Conservation (phyloP, 2,329 filamentous ascomycete genomes). For the Raffaelea ambrosiae region DNA sequence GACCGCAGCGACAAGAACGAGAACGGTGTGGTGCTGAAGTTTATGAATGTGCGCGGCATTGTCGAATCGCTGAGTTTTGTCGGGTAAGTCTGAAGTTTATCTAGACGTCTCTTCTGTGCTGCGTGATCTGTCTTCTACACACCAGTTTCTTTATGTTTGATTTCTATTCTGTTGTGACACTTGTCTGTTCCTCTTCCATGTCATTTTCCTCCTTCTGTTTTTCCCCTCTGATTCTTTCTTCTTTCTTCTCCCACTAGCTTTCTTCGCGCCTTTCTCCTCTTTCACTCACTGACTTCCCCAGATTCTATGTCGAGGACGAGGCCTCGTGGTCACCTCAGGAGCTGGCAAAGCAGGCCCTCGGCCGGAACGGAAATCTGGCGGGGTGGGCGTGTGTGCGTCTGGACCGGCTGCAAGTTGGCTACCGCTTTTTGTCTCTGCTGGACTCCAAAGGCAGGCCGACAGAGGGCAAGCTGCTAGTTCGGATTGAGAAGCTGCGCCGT, state of each 20-base stretch:
- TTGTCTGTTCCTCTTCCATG: too few relatives aligned
- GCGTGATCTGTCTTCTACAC: constrained; percentile 21
- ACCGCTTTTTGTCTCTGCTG: constrained; percentile 44
- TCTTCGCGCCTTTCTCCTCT: constrained; percentile 2
- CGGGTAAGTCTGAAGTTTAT: constrained; percentile 56
- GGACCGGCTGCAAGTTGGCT: constrained; percentile 46
- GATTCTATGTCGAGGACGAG: constrained; percentile 47
- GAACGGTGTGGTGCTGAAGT: constrained; percentile 45
- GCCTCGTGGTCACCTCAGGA: constrained; percentile 15
- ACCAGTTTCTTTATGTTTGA: too few relatives aligned
- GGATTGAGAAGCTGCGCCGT: constrained; percentile 37
- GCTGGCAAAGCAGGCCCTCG: constrained; percentile 6
- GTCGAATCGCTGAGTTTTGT: constrained; percentile 65
- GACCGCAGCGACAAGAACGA: neutral
- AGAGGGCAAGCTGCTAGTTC: constrained; percentile 41
- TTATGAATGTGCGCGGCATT: constrained; percentile 48
- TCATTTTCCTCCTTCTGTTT: too few relatives aligned
- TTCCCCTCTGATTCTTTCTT: too few relatives aligned
- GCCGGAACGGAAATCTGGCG: constrained; percentile 22
- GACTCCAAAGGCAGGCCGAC: constrained; percentile 36
- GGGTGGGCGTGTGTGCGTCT: constrained; percentile 53
- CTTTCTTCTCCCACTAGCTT: too few relatives aligned
- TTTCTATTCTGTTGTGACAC: too few relatives aligned
- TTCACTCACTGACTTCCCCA: constrained; percentile 16
- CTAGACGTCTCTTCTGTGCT: too few relatives aligned